phyloP scores from a whole-genome alignment of 805 yeast genomes.

The Clavispora vitiphila region DNA sequence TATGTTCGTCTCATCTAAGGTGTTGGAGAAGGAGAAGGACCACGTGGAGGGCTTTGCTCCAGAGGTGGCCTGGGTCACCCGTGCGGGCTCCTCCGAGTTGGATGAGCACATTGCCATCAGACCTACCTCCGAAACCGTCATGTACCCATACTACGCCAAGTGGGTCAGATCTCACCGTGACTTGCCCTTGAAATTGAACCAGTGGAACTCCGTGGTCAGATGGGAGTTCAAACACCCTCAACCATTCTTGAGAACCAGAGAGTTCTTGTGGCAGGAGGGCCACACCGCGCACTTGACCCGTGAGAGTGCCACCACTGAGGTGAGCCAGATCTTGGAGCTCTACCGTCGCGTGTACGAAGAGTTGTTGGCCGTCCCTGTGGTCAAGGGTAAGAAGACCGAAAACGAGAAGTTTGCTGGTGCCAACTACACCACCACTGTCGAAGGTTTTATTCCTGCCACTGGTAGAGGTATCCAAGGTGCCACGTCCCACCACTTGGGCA shows the following conservation, averaged over 20 bases:
- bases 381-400: constrained; percentile 92
- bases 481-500: constrained; percentile 96
- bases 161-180: constrained; percentile 99
- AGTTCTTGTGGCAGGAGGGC: constrained; percentile 99
- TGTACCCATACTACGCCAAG: constrained; percentile 98
- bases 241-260: constrained; percentile 98
- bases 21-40: constrained; percentile 95
- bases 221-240: constrained; percentile 99
- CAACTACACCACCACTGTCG: constrained; percentile 89
- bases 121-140: constrained; percentile 98
- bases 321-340: constrained; percentile 75
- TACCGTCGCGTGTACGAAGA: constrained; percentile 85
- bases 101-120: constrained; percentile 99
- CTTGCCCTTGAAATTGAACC: constrained; percentile 91
- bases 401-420: constrained; percentile 99
- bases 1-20: constrained; percentile 91
- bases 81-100: constrained; percentile 88
- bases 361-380: constrained; percentile 93
- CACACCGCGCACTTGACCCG: constrained; percentile 93
- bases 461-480: constrained; percentile 99
- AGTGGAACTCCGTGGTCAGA: constrained; percentile 99
- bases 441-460: constrained; percentile 95
- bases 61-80: constrained; percentile 99
- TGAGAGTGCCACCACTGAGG: constrained; percentile 81
- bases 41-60: constrained; percentile 99